A percentile compares a stretch with the other conserved stretches of the same genome.
These are phyloP conservation scores for Volvox reticuliferus DNA, from an alignment of 139 green algal species.

Conservation along the genomic window DNA sequence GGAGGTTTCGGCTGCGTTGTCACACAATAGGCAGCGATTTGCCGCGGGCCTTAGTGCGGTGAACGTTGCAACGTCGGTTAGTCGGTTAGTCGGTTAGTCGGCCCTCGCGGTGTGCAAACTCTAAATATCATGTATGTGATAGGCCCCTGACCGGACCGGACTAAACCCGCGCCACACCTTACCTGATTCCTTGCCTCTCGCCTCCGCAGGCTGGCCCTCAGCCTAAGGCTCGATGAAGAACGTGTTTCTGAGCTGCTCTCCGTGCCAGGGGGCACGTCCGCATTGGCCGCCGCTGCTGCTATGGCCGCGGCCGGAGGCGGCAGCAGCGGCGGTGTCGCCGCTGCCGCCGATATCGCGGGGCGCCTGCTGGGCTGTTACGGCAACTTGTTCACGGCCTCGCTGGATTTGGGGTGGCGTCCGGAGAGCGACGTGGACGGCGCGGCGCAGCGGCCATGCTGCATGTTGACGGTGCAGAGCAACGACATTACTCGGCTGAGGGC, in stretches of 20 bases:
- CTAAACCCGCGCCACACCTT: too few species aligned
- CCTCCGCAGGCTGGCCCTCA: slow-evolving; percentile 55
- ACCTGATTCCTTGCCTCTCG: too few species aligned
- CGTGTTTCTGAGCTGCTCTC: slow-evolving; percentile 73
- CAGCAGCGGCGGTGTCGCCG: neutral
- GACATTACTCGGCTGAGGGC: slow-evolving; percentile 76
- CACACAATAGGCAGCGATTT: too few species aligned
- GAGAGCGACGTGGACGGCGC: slow-evolving; percentile 3
- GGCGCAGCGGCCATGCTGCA: slow-evolving; percentile 49
- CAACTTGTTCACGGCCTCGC: slow-evolving; percentile 66
- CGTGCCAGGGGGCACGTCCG: neutral
- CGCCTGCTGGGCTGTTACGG: slow-evolving; percentile 75
- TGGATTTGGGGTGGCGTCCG: slow-evolving; percentile 47
- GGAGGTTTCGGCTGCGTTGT: too few species aligned
- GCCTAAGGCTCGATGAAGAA: slow-evolving; percentile 75
- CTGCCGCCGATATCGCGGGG: slow-evolving; percentile 58
- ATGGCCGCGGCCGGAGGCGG: neutral
- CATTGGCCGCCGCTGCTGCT: neutral
- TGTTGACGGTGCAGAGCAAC: slow-evolving; percentile 77
- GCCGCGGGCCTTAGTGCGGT: too few species aligned
- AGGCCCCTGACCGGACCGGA: too few species aligned
- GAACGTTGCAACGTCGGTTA: too few species aligned
- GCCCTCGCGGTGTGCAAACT: too few species aligned
- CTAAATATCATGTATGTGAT: too few species aligned
- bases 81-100: too few species aligned